Evolutionary conservation across 1,284 basidiomycete genomes (phyloP), one percentile per base, ranked within the genome.

Genomic region (Tilletia setariae): DNA sequence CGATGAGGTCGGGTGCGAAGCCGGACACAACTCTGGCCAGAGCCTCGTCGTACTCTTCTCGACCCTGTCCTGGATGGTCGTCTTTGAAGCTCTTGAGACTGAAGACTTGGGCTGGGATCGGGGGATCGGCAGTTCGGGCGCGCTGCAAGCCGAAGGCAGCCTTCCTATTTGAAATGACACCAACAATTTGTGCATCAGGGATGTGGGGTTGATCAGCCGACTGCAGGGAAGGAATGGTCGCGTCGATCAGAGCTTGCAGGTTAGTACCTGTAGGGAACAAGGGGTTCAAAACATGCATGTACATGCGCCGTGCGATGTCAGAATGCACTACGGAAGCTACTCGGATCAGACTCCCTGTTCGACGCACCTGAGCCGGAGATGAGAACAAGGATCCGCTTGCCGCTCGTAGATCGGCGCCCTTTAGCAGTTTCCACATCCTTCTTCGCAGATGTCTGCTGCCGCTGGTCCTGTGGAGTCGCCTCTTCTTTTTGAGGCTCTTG

Each of bases 181-280:
- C 88, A 53, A 86, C 86, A 82, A 98, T 91, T 64, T 86, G 84
- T 1, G 90, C 86, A 71, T 89, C 83, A 1, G 71, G 68, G 32
- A 81, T 74, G 25, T 67, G 67, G 23, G 71, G 69, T 53, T 30
- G 92, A 90, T 51, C 92, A 82, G 64, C 87, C 25, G 56, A n/a
- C 15, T 30, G 32, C 11, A 61, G 56, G n/a, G 51, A 11, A 16
- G 56, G 56, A 84, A 16, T 90, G 88, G 87, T 82, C 4, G 94
- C 93, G 83, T 97, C 91, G 78, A 98, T 92, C 69, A 98, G 87
- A 0, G 95, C 94, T 84, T 98, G 94, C 28, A 98, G 88, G 84
- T 98, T 98, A 35, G 91, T 91, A 51, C 95, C 94, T 96, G 49
- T 35, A 63, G 43, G 9, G 23, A n/a, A 30, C 43, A 23, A 40